Percentiles rank a stretch among this genome's conserved stretches.
Conservation (phyloP, 2,329 filamentous ascomycete genomes). For the Penicillium sp. region DNA sequence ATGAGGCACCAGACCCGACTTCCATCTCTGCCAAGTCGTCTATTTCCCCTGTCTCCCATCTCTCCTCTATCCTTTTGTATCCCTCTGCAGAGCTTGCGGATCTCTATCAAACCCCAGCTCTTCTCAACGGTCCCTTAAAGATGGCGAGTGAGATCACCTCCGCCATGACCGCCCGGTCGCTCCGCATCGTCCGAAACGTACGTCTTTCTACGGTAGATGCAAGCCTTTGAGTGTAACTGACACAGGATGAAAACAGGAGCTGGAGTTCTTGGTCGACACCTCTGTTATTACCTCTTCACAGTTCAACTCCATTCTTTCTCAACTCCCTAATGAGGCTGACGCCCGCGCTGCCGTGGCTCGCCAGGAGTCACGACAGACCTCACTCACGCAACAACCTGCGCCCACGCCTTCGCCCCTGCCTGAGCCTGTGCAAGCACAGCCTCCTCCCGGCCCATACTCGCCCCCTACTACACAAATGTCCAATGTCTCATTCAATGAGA, state of each 20-base stretch:
- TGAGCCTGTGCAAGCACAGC: slow-evolving; percentile 21
- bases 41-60: slow-evolving; percentile 4
- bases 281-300: slow-evolving; percentile 69
- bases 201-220: slow-evolving; percentile 26
- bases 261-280: slow-evolving; percentile 81
- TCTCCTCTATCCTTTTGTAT: background rate
- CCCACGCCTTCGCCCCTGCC: slow-evolving; percentile 31
- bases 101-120: background rate
- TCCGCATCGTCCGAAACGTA: slow-evolving; percentile 82
- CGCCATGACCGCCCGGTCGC: slow-evolving; percentile 72
- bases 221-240: slow-evolving; percentile 5
- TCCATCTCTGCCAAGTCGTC: slow-evolving; percentile 1
- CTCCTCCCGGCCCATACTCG: slow-evolving; percentile 32
- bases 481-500: slow-evolving; percentile 40
- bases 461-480: slow-evolving; percentile 39
- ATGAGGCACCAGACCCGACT: background rate
- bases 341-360: slow-evolving; percentile 10
- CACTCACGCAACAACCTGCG: slow-evolving; percentile 18
- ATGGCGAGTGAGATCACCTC: slow-evolving; percentile 39
- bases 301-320: slow-evolving; percentile 67
- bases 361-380: slow-evolving; percentile 2
- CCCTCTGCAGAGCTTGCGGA: background rate
- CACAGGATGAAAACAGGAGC: slow-evolving; percentile 57
- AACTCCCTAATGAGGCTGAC: slow-evolving; percentile 58
- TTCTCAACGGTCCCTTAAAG: background rate